A percentile compares a stretch with the other conserved stretches of the same genome.
Evolutionary conservation across 2,329 filamentous ascomycete genomes (phyloP).

Genomic region (Exophiala mesophila): DNA sequence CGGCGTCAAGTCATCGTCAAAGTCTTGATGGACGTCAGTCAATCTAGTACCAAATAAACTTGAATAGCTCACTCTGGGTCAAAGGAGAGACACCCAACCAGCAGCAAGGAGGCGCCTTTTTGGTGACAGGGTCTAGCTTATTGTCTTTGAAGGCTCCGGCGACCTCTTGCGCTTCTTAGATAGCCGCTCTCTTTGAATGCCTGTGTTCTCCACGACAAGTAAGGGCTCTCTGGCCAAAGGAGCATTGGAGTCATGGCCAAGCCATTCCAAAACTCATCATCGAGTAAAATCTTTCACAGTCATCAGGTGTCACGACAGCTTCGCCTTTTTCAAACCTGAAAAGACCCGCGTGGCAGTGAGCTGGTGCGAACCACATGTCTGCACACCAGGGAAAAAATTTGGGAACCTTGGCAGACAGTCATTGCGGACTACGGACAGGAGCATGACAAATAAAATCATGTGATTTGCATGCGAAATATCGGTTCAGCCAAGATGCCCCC

Average conservation of each 20-base stretch:
- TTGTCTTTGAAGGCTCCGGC: not conserved
- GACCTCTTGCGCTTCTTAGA: not conserved
- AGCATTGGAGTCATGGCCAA: constrained; percentile 1
- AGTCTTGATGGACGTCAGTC: not conserved
- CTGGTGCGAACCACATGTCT: too few relatives aligned
- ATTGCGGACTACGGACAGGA: not conserved
- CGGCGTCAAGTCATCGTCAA: not conserved
- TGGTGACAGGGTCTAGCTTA: not conserved
- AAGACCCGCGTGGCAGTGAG: not conserved
- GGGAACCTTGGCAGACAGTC: not conserved
- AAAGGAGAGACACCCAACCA: not conserved
- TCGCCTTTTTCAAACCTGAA: constrained; percentile 1
- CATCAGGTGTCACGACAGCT: not conserved
- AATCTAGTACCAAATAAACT: constrained; percentile 1
- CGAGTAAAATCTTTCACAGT: constrained; percentile 1
- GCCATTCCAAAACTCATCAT: not conserved
- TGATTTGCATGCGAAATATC: constrained; percentile 1
- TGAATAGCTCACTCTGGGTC: constrained; percentile 1
- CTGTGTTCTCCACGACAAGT: not conserved
- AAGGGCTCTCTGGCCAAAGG: not conserved
- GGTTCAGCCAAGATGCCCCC: not conserved
- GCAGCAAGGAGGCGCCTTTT: not conserved
- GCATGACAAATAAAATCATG: constrained; percentile 1
- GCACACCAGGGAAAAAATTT: not conserved
- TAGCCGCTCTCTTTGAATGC: not conserved